Evolutionary conservation across 129 eudicot species (phyloP).

Genomic region (Sambucus nigra): DNA sequence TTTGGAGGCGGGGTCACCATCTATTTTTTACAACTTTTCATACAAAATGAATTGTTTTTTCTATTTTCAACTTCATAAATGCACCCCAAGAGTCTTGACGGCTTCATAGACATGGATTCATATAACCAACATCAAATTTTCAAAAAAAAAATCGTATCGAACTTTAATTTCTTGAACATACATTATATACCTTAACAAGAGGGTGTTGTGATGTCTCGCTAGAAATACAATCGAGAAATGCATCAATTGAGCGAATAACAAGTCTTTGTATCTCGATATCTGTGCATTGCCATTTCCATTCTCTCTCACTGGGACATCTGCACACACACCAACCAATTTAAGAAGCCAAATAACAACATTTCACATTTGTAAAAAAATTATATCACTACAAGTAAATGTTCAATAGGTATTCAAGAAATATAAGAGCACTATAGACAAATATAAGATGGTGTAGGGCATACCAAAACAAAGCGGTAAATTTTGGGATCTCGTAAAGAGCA

Average conservation of each 20-base stretch:
- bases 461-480: not conserved
- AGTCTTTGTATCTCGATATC: constrained; percentile 74
- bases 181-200: constrained; percentile 84
- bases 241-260: constrained; percentile 66
- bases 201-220: constrained; percentile 50
- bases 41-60: no score
- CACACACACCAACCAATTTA: not conserved
- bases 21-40: no score
- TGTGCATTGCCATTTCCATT: constrained; percentile 53
- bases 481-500: not conserved
- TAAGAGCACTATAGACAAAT: constrained; percentile 1
- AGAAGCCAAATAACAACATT: not conserved
- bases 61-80: no score
- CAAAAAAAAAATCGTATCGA: no score
- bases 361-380: not conserved
- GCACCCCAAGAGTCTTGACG: no score
- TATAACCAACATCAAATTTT: no score
- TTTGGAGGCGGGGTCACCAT: no score
- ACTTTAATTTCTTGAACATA: no score
- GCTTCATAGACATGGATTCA: no score
- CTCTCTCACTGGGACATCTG: constrained; percentile 39
- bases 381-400: not conserved
- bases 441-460: not conserved
- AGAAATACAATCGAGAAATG: constrained; percentile 70
- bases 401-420: not conserved